Percentiles rank a stretch among this genome's conserved stretches.
These are phyloP conservation scores for Calocera cornea DNA, from an alignment of 768 basidiomycete genomes.

Conservation along the genomic window DNA sequence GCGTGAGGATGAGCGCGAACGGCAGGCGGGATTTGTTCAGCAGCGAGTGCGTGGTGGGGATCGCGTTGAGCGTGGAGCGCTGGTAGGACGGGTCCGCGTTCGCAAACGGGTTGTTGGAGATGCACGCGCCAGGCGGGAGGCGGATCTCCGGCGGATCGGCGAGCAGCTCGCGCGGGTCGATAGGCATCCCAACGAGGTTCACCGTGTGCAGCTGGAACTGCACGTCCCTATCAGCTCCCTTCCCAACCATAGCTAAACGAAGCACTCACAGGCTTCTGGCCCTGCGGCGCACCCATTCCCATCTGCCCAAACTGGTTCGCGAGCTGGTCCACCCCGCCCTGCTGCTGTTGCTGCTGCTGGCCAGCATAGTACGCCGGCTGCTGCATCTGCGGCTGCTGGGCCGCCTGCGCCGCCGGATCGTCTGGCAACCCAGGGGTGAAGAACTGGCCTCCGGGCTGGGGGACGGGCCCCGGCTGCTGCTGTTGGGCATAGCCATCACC, in stretches of 20 bases:
- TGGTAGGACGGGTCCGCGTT: slow-evolving; percentile 88
- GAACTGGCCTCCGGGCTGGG: slow-evolving; percentile 38
- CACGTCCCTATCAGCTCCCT: slow-evolving; percentile 11
- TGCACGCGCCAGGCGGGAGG: slow-evolving; percentile 68
- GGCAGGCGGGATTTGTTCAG: slow-evolving; percentile 84
- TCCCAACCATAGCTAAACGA: background rate
- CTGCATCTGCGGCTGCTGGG: slow-evolving; percentile 24
- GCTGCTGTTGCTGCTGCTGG: slow-evolving; percentile 23
- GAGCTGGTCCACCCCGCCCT: slow-evolving; percentile 39
- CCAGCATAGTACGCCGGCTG: slow-evolving; percentile 37
- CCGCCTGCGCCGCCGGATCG: slow-evolving; percentile 52
- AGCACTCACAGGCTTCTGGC: slow-evolving; percentile 41
- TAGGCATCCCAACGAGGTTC: slow-evolving; percentile 84
- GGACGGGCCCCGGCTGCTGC: slow-evolving; percentile 29
- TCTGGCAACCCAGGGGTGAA: slow-evolving; percentile 74
- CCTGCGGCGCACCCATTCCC: slow-evolving; percentile 46
- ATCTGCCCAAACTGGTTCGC: slow-evolving; percentile 80
- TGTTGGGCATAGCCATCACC: slow-evolving; percentile 33
- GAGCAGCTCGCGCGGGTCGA: slow-evolving; percentile 74
- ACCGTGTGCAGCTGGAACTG: slow-evolving; percentile 64
- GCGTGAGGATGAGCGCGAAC: slow-evolving; percentile 75
- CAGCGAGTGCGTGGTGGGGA: slow-evolving; percentile 79
- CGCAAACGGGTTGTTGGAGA: slow-evolving; percentile 62
- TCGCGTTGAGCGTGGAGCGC: slow-evolving; percentile 79
- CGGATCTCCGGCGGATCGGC: slow-evolving; percentile 79